phyloP scores from a whole-genome alignment of 352 stramenopile species.

The Thalassiosira hispida region DNA sequence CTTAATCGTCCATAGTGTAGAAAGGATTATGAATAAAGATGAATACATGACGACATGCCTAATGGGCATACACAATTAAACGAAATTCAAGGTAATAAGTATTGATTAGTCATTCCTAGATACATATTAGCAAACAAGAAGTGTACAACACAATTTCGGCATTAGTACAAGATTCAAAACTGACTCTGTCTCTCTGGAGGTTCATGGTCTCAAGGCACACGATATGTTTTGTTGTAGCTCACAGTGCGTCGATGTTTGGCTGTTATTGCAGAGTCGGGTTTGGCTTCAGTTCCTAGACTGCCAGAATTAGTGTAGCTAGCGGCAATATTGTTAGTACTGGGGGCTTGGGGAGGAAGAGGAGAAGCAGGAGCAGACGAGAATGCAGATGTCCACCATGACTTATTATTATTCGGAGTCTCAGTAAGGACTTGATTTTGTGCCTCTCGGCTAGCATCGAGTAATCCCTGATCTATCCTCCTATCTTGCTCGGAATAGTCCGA shows the following conservation, averaged over 20 bases:
- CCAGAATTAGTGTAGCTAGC: neutral
- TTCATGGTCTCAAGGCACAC: slow-evolving; percentile 3
- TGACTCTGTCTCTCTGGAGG: neutral
- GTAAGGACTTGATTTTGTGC: slow-evolving; percentile 7
- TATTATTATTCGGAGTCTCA: slow-evolving; percentile 1
- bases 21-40: too few relatives aligned
- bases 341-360: neutral
- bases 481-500: slow-evolving; percentile 24
- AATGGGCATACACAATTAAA: too few relatives aligned
- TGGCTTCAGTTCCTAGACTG: neutral
- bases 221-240: slow-evolving; percentile 42
- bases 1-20: too few relatives aligned
- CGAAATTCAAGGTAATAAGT: too few relatives aligned
- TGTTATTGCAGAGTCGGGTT: neutral
- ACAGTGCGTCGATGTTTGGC: slow-evolving; percentile 27
- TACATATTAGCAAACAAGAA: neutral
- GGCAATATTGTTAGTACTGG: neutral
- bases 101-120: too few relatives aligned
- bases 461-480: slow-evolving; percentile 40
- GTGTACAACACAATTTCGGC: neutral
- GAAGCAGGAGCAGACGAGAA: slow-evolving; percentile 8
- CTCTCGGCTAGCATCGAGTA: slow-evolving; percentile 43
- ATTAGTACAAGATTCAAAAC: neutral
- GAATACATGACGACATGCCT: too few relatives aligned
- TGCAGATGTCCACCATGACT: slow-evolving; percentile 23